Evolutionary conservation across 768 basidiomycete genomes (phyloP), one percentile per base, ranked within the genome.

Genomic region (Gymnopilus junonius): DNA sequence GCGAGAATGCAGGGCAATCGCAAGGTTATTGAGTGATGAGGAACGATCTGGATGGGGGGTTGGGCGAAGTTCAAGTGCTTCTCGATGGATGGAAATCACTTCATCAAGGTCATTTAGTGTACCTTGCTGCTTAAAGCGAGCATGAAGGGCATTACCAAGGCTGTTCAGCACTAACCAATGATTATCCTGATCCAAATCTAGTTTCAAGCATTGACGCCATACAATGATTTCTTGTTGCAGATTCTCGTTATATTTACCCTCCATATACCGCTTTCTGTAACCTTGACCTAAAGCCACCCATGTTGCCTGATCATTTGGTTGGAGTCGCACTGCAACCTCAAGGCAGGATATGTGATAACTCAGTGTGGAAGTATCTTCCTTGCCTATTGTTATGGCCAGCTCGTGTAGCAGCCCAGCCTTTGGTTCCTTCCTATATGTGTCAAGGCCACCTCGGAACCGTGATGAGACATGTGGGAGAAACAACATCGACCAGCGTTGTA

Each of bases 91-190:
- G n/a, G n/a, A n/a, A n/a, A n/a, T n/a, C n/a, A n/a, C n/a, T n/a
- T n/a, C n/a, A n/a, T n/a, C n/a, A n/a, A n/a, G n/a, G n/a, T n/a
- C n/a, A n/a, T n/a, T n/a, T n/a, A n/a, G n/a, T n/a, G n/a, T n/a
- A n/a, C n/a, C n/a, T n/a, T n/a, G 40, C 25, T 51, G 20, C 23
- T 63, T 8, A 54, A 63, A 66, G 12, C 43, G 46, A 2, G 34
- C 27, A 1, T 8, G 23, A 5, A 66, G 61, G 12, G 8, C 45
- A 21, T 21, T n/a, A 32, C 5, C 7, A n/a, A 53, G 23, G 4
- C 6, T 23, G 8, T 42, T 40, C 25, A 29, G 34, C 27, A 5
- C 55, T 42, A 20, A 6, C 32, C 31, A 31, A 20, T 4, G 25
- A 27, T 50, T 17, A 50, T 32, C 15, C 2, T 20, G 1, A 11